A percentile compares a stretch with the other conserved stretches of the same genome.
phyloP scores from a whole-genome alignment of 768 basidiomycete species.

The Strobilomyces confusus region DNA sequence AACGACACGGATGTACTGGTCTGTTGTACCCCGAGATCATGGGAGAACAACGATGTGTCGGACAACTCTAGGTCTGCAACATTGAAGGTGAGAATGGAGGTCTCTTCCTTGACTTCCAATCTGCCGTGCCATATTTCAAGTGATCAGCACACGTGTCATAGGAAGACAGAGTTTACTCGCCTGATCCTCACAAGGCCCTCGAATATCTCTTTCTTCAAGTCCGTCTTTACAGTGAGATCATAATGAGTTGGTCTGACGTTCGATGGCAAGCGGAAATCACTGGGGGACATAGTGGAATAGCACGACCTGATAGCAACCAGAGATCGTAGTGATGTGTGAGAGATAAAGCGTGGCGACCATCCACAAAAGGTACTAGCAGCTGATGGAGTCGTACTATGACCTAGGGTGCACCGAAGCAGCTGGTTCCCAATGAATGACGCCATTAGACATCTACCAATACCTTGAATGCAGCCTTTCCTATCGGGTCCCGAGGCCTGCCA shows the following conservation, averaged over 20 bases:
- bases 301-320: slow-evolving; percentile 1
- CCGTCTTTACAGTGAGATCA: slow-evolving; percentile 74
- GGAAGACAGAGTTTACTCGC: slow-evolving; percentile 35
- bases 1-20: slow-evolving; percentile 42
- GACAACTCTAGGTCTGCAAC: slow-evolving; percentile 55
- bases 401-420: background rate
- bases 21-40: slow-evolving; percentile 49
- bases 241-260: slow-evolving; percentile 73
- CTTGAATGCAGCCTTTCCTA: background rate
- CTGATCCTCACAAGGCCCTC: slow-evolving; percentile 71
- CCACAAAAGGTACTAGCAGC: background rate
- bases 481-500: background rate
- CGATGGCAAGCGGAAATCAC: slow-evolving; percentile 52
- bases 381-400: background rate
- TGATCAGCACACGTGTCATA: background rate
- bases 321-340: background rate
- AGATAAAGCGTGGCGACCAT: background rate
- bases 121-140: slow-evolving; percentile 31
- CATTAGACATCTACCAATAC: slow-evolving; percentile 6
- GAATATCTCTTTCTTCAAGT: slow-evolving; percentile 74
- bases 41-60: slow-evolving; percentile 51
- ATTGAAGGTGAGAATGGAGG: slow-evolving; percentile 64
- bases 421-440: slow-evolving; percentile 3
- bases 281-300: slow-evolving; percentile 14
- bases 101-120: slow-evolving; percentile 59